These are phyloP conservation scores for Phallus indusiatus DNA, from an alignment of 768 basidiomycete species.

Conservation along the genomic window DNA sequence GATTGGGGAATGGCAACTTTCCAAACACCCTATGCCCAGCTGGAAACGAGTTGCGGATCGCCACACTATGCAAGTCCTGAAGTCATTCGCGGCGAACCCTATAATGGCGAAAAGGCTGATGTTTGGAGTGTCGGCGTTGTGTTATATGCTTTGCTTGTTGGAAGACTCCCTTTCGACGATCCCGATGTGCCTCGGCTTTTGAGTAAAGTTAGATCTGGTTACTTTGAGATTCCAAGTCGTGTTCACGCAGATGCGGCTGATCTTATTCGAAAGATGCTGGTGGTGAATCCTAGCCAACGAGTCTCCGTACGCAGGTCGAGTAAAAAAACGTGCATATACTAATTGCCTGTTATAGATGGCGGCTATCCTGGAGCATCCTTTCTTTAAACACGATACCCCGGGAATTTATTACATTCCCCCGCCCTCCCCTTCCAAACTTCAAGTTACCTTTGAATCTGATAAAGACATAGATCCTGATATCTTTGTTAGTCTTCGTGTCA, in stretches of 20 bases:
- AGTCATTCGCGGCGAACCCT: constrained; percentile 85
- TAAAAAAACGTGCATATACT: constrained; percentile 1
- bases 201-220: constrained; percentile 78
- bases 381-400: constrained; percentile 50
- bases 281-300: constrained; percentile 69
- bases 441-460: constrained; percentile 53
- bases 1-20: constrained; percentile 99
- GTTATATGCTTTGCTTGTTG: constrained; percentile 81
- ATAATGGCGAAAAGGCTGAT: constrained; percentile 83
- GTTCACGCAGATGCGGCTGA: constrained; percentile 81
- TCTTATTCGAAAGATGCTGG: constrained; percentile 77
- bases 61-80: constrained; percentile 97
- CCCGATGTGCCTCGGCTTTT: constrained; percentile 71
- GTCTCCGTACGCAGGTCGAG: constrained; percentile 53
- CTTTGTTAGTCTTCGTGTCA: constrained; percentile 66
- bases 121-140: constrained; percentile 98
- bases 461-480: constrained; percentile 69
- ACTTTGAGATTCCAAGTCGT: constrained; percentile 73
- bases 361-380: constrained; percentile 80
- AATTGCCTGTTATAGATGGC: constrained; percentile 49
- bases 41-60: constrained; percentile 93
- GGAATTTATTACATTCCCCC: constrained; percentile 35
- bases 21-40: constrained; percentile 71
- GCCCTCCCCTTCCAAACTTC: constrained; percentile 37
- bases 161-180: constrained; percentile 90